phyloP scores from a whole-genome alignment of 352 stramenopile genomes.

The Blastocystis sp. region DNA sequence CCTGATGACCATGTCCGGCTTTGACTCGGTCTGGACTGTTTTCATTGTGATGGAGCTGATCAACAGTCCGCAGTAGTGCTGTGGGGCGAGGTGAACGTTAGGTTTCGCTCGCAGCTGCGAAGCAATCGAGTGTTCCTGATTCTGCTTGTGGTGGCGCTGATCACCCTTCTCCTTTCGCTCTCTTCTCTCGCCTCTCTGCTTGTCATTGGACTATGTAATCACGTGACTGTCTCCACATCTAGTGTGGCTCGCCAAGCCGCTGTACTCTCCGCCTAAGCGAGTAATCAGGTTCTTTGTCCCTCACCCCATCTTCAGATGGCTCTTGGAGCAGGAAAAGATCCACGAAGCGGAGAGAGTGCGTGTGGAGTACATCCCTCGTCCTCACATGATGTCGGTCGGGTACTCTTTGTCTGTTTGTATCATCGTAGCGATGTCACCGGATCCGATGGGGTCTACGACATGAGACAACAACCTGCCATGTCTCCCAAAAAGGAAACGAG shows the following conservation, averaged over 20 bases:
- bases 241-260: not conserved
- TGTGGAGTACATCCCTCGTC: too few species aligned
- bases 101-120: not conserved
- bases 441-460: not conserved
- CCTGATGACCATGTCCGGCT: not conserved
- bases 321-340: not conserved
- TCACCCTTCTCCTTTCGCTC: constrained; percentile 8
- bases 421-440: not conserved
- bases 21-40: not conserved
- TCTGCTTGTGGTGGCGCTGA: not conserved
- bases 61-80: not conserved
- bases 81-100: not conserved
- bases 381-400: not conserved
- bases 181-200: not conserved
- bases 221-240: not conserved
- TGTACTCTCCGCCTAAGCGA: constrained; percentile 17
- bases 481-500: not conserved
- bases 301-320: not conserved
- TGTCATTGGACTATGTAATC: not conserved
- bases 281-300: constrained; percentile 21
- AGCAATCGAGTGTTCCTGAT: not conserved
- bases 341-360: not conserved
- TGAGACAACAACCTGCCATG: not conserved
- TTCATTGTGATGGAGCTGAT: constrained; percentile 32
- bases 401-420: not conserved